These are phyloP conservation scores for Eurotiales sp. DNA, from an alignment of 2,329 filamentous ascomycete genomes.

Conservation along the genomic window DNA sequence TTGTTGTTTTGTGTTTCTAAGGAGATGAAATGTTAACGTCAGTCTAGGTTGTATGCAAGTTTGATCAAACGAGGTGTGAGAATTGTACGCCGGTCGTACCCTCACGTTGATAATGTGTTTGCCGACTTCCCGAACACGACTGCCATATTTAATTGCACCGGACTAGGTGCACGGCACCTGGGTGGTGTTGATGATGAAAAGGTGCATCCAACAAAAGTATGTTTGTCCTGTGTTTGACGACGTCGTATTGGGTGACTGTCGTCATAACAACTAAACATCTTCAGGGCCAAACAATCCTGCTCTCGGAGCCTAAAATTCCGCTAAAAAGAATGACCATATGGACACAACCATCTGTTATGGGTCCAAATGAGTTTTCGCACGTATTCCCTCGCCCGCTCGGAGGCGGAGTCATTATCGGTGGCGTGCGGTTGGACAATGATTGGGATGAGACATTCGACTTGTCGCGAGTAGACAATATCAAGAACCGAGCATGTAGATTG, in stretches of 20 bases:
- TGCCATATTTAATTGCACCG: conserved; percentile 15
- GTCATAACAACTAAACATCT: not conserved
- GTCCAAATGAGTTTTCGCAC: conserved; percentile 10
- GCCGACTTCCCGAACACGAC: conserved; percentile 13
- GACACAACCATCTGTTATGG: conserved; percentile 7
- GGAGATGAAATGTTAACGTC: not conserved
- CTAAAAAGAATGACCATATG: conserved; percentile 12
- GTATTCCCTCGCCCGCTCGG: conserved; percentile 13
- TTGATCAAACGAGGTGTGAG: conserved; percentile 9
- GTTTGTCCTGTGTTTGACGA: not conserved
- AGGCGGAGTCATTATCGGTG: conserved; percentile 13
- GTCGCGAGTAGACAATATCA: conserved; percentile 5
- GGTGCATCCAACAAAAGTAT: conserved; percentile 10
- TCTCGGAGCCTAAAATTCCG: conserved; percentile 8
- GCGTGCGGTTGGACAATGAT: conserved; percentile 8
- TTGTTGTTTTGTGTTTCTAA: not conserved
- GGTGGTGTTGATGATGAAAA: conserved; percentile 12
- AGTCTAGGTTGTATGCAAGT: conserved; percentile 9
- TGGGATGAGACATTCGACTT: conserved; percentile 10
- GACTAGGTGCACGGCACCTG: conserved; percentile 8
- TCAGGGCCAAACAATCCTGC: conserved; percentile 12
- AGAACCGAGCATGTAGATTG: conserved; percentile 11
- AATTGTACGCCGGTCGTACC: conserved; percentile 6
- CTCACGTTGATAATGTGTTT: conserved; percentile 10
- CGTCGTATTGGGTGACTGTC: not conserved